Percentiles rank a stretch among this genome's conserved stretches.
Evolutionary conservation across 2,329 filamentous ascomycete genomes (phyloP).

Genomic region (Clonostachys chloroleuca): DNA sequence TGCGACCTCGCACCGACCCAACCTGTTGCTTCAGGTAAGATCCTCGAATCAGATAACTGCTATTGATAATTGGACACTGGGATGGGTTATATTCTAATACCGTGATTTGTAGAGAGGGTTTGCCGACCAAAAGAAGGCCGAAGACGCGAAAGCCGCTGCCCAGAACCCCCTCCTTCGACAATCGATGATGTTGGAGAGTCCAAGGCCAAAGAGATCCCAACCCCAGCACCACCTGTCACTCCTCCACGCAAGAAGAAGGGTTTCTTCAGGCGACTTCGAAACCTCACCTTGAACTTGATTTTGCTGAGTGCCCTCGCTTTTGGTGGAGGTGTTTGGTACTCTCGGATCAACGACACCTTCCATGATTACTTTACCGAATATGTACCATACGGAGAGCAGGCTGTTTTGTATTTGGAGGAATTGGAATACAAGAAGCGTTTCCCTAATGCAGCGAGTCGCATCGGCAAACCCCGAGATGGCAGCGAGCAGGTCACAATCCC

Average conservation of each 20-base stretch:
- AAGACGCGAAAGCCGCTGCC: slow-evolving; percentile 3
- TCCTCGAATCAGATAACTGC: not conserved
- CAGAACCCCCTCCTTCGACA: slow-evolving; percentile 3
- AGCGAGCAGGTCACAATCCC: slow-evolving; percentile 78
- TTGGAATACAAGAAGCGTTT: slow-evolving; percentile 88
- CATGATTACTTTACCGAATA: slow-evolving; percentile 99
- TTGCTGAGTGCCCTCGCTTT: slow-evolving; percentile 76
- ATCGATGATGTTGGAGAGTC: slow-evolving; percentile 14
- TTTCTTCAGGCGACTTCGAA: slow-evolving; percentile 68
- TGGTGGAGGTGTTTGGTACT: slow-evolving; percentile 86
- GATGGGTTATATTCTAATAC: too few species aligned
- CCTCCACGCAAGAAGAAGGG: slow-evolving; percentile 53
- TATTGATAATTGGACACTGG: too few species aligned
- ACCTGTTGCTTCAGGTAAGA: slow-evolving; percentile 21
- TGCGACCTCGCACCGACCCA: slow-evolving; percentile 24
- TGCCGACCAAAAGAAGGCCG: not conserved
- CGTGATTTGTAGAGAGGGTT: too few species aligned
- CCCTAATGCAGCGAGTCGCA: slow-evolving; percentile 38
- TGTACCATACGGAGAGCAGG: slow-evolving; percentile 89
- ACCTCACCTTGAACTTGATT: slow-evolving; percentile 72
- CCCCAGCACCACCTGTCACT: slow-evolving; percentile 28
- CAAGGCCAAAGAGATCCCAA: slow-evolving; percentile 10
- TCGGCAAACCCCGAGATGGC: slow-evolving; percentile 45
- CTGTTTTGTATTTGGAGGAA: slow-evolving; percentile 93
- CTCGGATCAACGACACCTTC: slow-evolving; percentile 92